Evolutionary conservation across 2,329 filamentous ascomycete genomes (phyloP).

Genomic region (Arthroderma sp.): DNA sequence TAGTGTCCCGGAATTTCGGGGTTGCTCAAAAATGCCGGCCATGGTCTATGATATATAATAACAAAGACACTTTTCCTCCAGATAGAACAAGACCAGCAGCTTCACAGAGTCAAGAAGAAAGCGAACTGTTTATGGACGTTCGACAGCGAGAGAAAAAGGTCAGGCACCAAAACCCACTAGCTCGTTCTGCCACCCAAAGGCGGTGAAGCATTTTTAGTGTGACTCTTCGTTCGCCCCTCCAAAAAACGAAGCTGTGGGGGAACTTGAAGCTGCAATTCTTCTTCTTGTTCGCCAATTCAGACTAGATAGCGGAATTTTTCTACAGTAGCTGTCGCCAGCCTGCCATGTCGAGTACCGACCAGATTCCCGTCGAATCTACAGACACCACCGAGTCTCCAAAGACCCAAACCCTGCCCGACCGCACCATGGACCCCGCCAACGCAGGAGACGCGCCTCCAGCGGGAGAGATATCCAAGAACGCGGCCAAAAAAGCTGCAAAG

Average conservation of each 20-base stretch:
- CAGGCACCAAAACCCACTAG: neutral
- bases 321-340: conserved; percentile 17
- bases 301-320: conserved; percentile 6
- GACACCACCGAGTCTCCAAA: conserved; percentile 10
- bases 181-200: conserved; percentile 27
- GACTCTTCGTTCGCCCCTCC: conserved; percentile 6
- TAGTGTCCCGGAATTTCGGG: conserved; percentile 79
- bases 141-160: too few relatives aligned
- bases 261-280: neutral
- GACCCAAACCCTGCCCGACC: conserved; percentile 26
- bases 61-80: neutral
- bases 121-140: too few relatives aligned
- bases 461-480: conserved; percentile 28
- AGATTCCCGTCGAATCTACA: neutral
- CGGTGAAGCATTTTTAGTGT: conserved; percentile 20
- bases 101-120: too few relatives aligned
- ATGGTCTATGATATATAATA: conserved; percentile 37
- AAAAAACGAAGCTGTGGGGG: neutral
- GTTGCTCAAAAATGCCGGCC: conserved; percentile 93
- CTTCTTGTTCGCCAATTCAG: conserved; percentile 7
- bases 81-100: too few relatives aligned
- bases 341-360: too few relatives aligned
- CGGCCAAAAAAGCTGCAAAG: conserved; percentile 38
- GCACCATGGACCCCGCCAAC: conserved; percentile 27
- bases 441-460: conserved; percentile 13